phyloP scores from a whole-genome alignment of 2,329 filamentous ascomycete genomes.

The Neofusicoccum sp. region DNA sequence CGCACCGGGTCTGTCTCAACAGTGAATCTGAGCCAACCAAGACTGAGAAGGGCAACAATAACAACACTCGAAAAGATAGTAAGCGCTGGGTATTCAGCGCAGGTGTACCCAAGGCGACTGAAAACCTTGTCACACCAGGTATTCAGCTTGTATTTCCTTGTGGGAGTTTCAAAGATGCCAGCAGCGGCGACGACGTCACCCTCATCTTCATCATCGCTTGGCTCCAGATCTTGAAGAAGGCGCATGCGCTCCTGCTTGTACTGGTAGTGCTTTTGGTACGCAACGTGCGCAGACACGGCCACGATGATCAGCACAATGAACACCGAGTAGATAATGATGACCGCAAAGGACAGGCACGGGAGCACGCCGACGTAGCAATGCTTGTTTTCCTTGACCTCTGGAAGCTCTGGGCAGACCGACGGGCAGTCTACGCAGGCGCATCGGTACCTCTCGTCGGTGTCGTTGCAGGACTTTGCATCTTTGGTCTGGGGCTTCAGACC shows the following conservation, averaged over 20 bases:
- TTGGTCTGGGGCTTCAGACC: slow-evolving; percentile 74
- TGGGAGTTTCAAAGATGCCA: slow-evolving; percentile 77
- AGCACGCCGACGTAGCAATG: slow-evolving; percentile 82
- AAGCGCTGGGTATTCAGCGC: slow-evolving; percentile 80
- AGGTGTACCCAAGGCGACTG: slow-evolving; percentile 75
- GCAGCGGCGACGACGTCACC: slow-evolving; percentile 78
- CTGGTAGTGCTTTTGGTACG: slow-evolving; percentile 72
- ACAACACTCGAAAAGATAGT: slow-evolving; percentile 79
- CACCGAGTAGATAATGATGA: slow-evolving; percentile 82
- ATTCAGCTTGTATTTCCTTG: slow-evolving; percentile 80
- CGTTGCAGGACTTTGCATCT: slow-evolving; percentile 84
- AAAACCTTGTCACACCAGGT: slow-evolving; percentile 80
- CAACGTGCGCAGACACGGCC: slow-evolving; percentile 72
- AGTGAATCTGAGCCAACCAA: slow-evolving; percentile 87
- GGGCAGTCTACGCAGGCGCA: slow-evolving; percentile 95
- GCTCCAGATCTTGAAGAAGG: slow-evolving; percentile 78
- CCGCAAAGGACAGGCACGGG: slow-evolving; percentile 92
- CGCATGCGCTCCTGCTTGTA: slow-evolving; percentile 81
- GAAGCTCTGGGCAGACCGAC: slow-evolving; percentile 79
- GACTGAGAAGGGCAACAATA: slow-evolving; percentile 74
- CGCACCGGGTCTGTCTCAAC: slow-evolving; percentile 88
- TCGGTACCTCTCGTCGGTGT: slow-evolving; percentile 79
- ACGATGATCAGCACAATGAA: slow-evolving; percentile 69
- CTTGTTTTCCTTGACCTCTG: slow-evolving; percentile 68
- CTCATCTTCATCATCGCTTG: slow-evolving; percentile 93